Evolutionary conservation across 2,329 filamentous ascomycete species (phyloP), one percentile per base, ranked within the genome.

Genomic region (Colletotrichum camelliae): DNA sequence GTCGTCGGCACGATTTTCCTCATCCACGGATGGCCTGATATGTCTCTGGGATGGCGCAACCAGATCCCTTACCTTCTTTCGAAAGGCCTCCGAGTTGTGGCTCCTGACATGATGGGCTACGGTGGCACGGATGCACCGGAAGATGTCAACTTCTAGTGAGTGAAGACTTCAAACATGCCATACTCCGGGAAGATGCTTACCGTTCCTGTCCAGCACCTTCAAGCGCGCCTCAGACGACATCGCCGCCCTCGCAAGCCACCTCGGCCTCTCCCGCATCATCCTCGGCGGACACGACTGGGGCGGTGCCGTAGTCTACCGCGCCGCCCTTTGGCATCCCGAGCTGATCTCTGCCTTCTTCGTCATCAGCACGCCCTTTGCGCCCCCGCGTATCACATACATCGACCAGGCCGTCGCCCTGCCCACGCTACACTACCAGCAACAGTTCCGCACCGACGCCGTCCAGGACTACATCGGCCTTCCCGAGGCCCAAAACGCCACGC

Each of bases 251-350:
- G 91, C 93, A 5, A 86, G 86, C 69, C 88, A 92, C 72, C 83
- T 82, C 29, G 62, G 86, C 83, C 27, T 85, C 84, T 58, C 78
- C 66, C 81, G 80, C 37, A 92, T 96, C 80, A 92, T 97, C 65
- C 88, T 97, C 7, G 94, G 94, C 57, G 95, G 94, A 9, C 95
- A 97, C 85, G 95, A 97, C 84, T 96, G 95, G 94, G 95, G 95
- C 81, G 94, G 93, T 78, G 88, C 88, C 4, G 87, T 95, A 10
- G 92, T 93, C 66, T 96, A 94, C 86, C 91, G 94, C 67, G 86
- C 94, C 66, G 91, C 93, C 7, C 89, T 93, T 71, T 94, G 91
- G 88, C 88, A 95, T 80, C 94, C 94, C 0, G 85, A 91, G 18
- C 86, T 96, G 15, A 86, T 96, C 66, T 88, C 88, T 5, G 92